Evolutionary conservation across 148 eudicot genomes (phyloP).

Genomic region (Rhododendron simsii): DNA sequence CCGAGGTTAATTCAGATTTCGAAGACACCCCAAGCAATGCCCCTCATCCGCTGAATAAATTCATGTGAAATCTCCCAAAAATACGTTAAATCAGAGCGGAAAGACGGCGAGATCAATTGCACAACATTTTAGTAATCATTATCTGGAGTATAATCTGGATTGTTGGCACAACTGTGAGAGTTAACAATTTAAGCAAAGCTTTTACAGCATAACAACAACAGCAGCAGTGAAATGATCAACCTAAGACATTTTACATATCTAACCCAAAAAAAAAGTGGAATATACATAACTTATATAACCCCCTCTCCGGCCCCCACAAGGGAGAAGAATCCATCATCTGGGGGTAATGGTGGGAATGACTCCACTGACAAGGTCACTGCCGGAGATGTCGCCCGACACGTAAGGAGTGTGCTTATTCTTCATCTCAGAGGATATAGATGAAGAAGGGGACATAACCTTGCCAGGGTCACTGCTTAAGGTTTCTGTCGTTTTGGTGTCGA

Average conservation of each 20-base stretch:
- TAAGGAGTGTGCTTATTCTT: constrained; percentile 26
- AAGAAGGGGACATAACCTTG: constrained; percentile 12
- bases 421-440: constrained; percentile 26
- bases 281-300: neutral
- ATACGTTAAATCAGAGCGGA: neutral
- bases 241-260: neutral
- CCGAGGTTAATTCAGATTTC: neutral
- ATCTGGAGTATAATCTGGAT: neutral
- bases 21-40: neutral
- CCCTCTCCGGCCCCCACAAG: neutral
- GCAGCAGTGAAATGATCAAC: neutral
- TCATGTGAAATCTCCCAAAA: neutral
- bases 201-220: neutral
- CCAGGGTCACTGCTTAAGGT: constrained; percentile 14
- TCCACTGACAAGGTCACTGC: constrained; percentile 59
- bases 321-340: constrained; percentile 23
- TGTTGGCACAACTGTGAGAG: neutral
- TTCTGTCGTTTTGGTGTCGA: constrained; percentile 20
- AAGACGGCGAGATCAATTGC: neutral
- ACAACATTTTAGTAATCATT: neutral
- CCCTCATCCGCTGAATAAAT: neutral
- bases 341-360: constrained; percentile 39
- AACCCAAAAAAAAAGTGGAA: neutral
- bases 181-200: neutral
- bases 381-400: constrained; percentile 38